A percentile compares a stretch with the other conserved stretches of the same genome.
phyloP scores from a whole-genome alignment of 176 grass and related monocot species.

The Rhynchospora tenuis region DNA sequence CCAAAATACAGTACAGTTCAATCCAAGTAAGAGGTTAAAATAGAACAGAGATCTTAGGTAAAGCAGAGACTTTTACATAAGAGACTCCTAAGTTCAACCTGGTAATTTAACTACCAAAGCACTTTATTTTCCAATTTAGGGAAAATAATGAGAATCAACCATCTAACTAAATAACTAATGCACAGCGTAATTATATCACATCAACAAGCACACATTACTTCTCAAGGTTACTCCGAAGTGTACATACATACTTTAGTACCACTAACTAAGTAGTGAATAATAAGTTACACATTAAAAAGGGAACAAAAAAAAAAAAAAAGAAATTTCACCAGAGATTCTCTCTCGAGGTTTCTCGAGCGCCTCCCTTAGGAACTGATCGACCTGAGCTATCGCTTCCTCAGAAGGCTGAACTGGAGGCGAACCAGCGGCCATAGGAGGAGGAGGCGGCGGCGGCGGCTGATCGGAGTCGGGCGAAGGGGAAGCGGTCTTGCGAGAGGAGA shows the following conservation, averaged over 20 bases:
- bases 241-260: neutral
- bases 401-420: neutral
- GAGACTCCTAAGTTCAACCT: neutral
- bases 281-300: neutral
- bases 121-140: no score
- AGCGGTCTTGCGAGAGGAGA: conserved; percentile 37
- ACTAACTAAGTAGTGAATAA: neutral
- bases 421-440: neutral
- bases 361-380: conserved; percentile 88
- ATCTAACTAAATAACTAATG: neutral
- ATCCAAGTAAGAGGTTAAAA: neutral
- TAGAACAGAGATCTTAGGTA: neutral
- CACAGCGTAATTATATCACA: neutral
- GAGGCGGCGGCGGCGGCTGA: neutral
- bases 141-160: no score
- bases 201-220: neutral
- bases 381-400: conserved; percentile 42
- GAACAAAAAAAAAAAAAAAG: neutral
- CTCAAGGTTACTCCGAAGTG: neutral
- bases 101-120: no score
- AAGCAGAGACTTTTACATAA: no score
- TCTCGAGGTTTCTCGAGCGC: conserved; percentile 96
- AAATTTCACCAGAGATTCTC: conserved; percentile 53
- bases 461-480: conserved; percentile 38
- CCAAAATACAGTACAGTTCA: neutral